Evolutionary conservation across 371 early-diverging fungal species (phyloP).

Genomic region (Sporodiniella umbellata): DNA sequence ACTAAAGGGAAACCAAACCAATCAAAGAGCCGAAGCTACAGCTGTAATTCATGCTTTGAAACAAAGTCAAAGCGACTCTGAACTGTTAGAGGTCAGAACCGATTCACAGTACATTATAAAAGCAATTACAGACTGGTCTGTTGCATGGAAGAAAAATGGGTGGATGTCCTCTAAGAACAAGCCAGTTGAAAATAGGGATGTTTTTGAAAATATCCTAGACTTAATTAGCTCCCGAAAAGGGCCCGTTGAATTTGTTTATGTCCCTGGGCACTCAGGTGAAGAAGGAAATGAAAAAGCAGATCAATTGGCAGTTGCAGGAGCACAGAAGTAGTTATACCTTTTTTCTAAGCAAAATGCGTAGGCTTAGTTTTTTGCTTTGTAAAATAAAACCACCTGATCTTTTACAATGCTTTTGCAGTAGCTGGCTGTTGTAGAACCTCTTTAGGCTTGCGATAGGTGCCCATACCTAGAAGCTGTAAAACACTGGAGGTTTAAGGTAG

Average conservation of each 20-base stretch:
- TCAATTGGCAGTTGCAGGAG: conserved; percentile 61
- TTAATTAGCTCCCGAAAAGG: conserved; percentile 33
- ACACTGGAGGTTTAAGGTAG: no score
- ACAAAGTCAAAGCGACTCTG: conserved; percentile 21
- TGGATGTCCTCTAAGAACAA: conserved; percentile 59
- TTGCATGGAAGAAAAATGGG: conserved; percentile 60
- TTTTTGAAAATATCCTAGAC: conserved; percentile 54
- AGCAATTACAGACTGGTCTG: conserved; percentile 66
- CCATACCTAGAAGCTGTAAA: no score
- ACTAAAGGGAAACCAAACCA: conserved; percentile 70
- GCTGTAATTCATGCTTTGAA: conserved; percentile 73
- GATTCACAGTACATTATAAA: conserved; percentile 73
- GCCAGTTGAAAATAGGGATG: conserved; percentile 70
- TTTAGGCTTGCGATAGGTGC: no score
- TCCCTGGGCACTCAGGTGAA: conserved; percentile 64
- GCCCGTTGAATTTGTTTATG: conserved; percentile 48
- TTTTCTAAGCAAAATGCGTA: no score
- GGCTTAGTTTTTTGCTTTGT: no score
- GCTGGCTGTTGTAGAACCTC: no score
- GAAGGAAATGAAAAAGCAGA: conserved; percentile 78
- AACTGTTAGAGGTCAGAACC: conserved; percentile 55
- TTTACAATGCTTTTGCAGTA: no score
- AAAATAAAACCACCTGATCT: no score
- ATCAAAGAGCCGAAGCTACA: conserved; percentile 83
- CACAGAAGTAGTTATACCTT: no score